Evolutionary conservation across 1,139 yeast genomes (phyloP).

Genomic region (Sugiyamaella grinbergsii): DNA sequence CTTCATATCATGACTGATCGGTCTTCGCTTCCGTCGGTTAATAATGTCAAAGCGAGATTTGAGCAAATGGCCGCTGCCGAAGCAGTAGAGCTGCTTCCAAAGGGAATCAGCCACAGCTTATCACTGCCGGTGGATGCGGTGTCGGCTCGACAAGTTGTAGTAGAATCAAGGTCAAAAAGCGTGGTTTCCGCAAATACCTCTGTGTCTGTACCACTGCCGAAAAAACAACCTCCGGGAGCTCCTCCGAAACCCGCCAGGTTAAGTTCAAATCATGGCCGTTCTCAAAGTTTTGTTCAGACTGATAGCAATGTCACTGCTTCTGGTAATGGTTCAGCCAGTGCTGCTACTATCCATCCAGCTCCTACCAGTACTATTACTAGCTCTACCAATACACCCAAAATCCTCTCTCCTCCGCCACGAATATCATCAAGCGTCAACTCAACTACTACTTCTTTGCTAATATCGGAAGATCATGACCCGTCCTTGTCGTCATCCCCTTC

Average conservation of each 20-base stretch:
- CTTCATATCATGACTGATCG: constrained; percentile 34
- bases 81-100: constrained; percentile 1
- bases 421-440: constrained; percentile 1
- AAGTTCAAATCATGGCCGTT: constrained; percentile 11
- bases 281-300: constrained; percentile 13
- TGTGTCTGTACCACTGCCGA: background rate
- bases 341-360: background rate
- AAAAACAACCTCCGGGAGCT: constrained; percentile 22
- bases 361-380: constrained; percentile 3
- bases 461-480: background rate
- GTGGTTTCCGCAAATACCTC: constrained; percentile 3
- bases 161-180: constrained; percentile 6
- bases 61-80: constrained; percentile 31
- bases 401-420: background rate
- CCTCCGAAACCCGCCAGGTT: constrained; percentile 26
- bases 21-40: constrained; percentile 35
- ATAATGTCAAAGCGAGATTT: constrained; percentile 34
- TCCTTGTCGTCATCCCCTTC: constrained; percentile 11
- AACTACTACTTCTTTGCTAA: background rate
- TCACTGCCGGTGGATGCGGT: constrained; percentile 5
- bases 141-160: constrained; percentile 14
- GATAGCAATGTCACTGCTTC: background rate
- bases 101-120: constrained; percentile 13
- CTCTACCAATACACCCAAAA: background rate
- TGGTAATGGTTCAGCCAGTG: background rate